Base-by-base conservation (phyloP, 176 grass and related monocot species). In the Oryza officinalis region DNA sequence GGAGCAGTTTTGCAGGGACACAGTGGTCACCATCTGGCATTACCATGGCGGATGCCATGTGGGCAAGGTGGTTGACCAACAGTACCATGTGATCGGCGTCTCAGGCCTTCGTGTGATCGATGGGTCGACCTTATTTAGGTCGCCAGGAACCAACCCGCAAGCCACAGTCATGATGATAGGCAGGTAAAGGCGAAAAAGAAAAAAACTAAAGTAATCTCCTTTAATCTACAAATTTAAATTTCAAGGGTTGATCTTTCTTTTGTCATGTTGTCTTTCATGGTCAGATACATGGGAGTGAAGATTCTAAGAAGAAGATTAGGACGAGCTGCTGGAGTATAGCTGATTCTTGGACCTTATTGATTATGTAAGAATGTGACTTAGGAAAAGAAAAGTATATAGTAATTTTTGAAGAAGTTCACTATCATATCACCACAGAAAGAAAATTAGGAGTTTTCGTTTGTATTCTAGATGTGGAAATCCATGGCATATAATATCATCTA, bases 121-220 rank as follows among this genome's bases (percentile, higher is more conserved):
- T 8, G 86, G 91, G 22, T 96, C 94, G 15, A 91, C 85, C 12
- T 87, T 91, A 11, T 43, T 72, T 38, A 80, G 46, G 26, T 96
- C 94, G 1, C 94, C 94, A 25, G 94, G 94, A 76, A 96, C 94
- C 0, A 96, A 96, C 74, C 94, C 94, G 2, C 94, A 96, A 85
- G 94, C 91, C 0, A 96, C 91, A 37, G 78, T 96, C 69, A 78
- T 96, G 89, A 96, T 96, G 94, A 89, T 96, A 84, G 94, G 91
- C 63, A 93, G 94, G 94, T 93, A 89, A 0, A 61, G 9, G 32
- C 61, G 71, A 66, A 66, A 70, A 74, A 52, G 4, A 45, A 23
- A n/a, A 27, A 45, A 23, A n/a, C 33, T 40, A 52, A 60, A 84
- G 4, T 44, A 77, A 0, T 47, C 13, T 10, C 54, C 54, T 30